Base-by-base conservation (phyloP, 225 moss, liverwort and hornwort species). In the Marchantia paleacea region DNA sequence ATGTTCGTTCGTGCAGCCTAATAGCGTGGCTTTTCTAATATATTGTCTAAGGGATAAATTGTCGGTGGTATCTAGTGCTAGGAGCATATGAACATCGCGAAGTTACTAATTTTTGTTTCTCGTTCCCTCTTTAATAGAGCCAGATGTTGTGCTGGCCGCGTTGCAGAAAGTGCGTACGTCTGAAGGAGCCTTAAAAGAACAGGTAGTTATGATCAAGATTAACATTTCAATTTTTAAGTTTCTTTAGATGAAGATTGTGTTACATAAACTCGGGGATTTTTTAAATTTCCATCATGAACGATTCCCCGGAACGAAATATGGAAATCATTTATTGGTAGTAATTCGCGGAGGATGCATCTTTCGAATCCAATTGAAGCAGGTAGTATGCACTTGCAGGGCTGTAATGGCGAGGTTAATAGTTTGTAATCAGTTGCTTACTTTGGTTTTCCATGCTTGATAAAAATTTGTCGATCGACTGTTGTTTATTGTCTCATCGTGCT, bases 101-200 rank as follows among this genome's bases (percentile, higher is more conserved):
- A 55, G 54, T 55, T 55, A 28, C 8, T 24, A 5, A 54, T 25
- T 28, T 16, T 14, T 18, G 30, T 52, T 68, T 60, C 67, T 70
- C 64, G 47, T 69, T 82, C 50, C 50, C 78, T 82, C 75, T 72
- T 82, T 52, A 62, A 78, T 89, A 97, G 95, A 95, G 80, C 92
- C 93, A 76, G 85, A 86, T 73, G 82, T 90, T 75, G 89, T 90
- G 73, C 80, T 90, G 78, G 89, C 89, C 79, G 90, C 90, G 55
- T 81, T 95, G 87, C 90, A 91, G 86, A 90, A 89, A 47, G 83
- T 97, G 78, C 95, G 82, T 81, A 80, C 82, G 39, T 92, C 95
- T 69, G 95, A 97, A 80, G 81, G 67, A 69, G 88, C 85, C 72
- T 75, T 92, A 69, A 95, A 92, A 88, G 94, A 92, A 78, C 93